phyloP scores from a whole-genome alignment of 768 basidiomycete genomes.

The Cyclocybe aegerita region DNA sequence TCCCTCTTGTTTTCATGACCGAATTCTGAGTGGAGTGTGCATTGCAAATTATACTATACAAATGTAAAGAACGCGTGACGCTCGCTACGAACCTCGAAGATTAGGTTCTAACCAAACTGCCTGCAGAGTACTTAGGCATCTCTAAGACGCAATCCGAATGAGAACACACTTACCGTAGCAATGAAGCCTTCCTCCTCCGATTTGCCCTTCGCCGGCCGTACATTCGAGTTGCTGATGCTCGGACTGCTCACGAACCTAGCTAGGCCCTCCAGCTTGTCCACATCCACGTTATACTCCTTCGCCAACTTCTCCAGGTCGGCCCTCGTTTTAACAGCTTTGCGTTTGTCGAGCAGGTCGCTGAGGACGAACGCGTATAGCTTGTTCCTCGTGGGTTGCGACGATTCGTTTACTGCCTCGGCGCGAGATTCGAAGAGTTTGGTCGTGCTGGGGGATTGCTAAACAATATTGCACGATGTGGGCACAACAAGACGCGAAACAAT shows the following conservation, averaged over 20 bases:
- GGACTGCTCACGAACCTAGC: constrained; percentile 63
- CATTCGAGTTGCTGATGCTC: constrained; percentile 50
- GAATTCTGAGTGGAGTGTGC: no score
- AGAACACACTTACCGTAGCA: constrained; percentile 43
- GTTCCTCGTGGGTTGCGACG: constrained; percentile 42
- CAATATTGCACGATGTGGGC: constrained; percentile 5
- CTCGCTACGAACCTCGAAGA: constrained; percentile 13
- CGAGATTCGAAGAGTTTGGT: constrained; percentile 54
- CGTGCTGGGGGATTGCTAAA: constrained; percentile 24
- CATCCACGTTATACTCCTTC: constrained; percentile 53
- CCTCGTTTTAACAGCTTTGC: constrained; percentile 45
- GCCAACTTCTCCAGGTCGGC: constrained; percentile 52
- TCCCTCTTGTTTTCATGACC: no score
- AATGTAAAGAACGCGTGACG: no score
- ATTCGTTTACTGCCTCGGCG: constrained; percentile 49
- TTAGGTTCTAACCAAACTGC: constrained; percentile 46
- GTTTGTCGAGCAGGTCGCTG: constrained; percentile 59
- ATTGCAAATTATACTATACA: no score
- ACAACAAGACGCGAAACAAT: background rate
- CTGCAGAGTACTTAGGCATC: constrained; percentile 20
- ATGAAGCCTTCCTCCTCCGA: constrained; percentile 56
- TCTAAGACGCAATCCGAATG: constrained; percentile 1
- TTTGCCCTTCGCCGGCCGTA: constrained; percentile 37
- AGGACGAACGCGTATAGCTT: constrained; percentile 54
- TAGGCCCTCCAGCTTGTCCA: constrained; percentile 48